Evolutionary conservation across 495 filamentous ascomycete genomes (phyloP).

Genomic region (Penicillium bialowiezense): DNA sequence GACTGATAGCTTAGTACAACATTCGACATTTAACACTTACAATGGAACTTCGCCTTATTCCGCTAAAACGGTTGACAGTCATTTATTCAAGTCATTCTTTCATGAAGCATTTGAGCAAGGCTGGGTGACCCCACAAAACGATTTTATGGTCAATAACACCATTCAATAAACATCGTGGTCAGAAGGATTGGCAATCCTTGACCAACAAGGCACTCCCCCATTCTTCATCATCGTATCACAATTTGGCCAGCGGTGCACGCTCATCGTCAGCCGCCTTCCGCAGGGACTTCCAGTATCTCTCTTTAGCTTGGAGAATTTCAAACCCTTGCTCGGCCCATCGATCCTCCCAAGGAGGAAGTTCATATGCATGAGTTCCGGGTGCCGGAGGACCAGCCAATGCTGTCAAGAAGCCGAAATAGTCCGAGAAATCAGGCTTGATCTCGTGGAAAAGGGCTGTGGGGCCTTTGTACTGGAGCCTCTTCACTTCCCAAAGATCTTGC

Average conservation of each 20-base stretch:
- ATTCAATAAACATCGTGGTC: too few species aligned
- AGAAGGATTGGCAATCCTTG: too few species aligned
- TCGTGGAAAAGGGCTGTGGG: conserved; percentile 41
- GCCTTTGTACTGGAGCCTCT: conserved; percentile 38
- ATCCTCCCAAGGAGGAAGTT: conserved; percentile 36
- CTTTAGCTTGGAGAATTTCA: conserved; percentile 20
- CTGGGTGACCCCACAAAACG: neutral
- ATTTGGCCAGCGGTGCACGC: neutral
- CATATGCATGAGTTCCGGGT: conserved; percentile 30
- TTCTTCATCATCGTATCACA: neutral
- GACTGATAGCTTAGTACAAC: too few species aligned
- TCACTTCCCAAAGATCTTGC: conserved; percentile 47
- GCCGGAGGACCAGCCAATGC: conserved; percentile 38
- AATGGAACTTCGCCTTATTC: neutral
- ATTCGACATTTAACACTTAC: neutral
- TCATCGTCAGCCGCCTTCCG: neutral
- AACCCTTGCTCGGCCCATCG: conserved; percentile 32
- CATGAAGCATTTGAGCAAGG: neutral
- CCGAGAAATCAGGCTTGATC: conserved; percentile 48
- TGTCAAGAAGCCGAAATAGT: conserved; percentile 45
- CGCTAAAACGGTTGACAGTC: neutral
- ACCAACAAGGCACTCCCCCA: too few species aligned
- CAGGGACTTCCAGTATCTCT: conserved; percentile 18
- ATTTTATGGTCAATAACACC: too few species aligned
- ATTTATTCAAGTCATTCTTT: neutral